phyloP scores from a whole-genome alignment of 108 stramenopile species.

The Mayamaea pseudoterrestris region DNA sequence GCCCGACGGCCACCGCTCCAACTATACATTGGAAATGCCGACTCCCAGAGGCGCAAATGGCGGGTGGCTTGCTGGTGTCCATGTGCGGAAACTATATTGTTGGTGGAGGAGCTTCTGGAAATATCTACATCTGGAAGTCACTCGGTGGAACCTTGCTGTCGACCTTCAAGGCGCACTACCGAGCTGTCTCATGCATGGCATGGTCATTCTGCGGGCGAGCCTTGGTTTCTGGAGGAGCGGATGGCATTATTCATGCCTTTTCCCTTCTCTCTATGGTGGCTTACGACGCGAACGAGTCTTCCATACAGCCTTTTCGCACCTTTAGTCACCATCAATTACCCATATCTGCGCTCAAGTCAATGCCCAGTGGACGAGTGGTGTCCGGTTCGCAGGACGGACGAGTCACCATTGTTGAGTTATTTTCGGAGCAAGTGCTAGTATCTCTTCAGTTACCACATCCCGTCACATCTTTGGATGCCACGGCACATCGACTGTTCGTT shows the following conservation, averaged over 20 bases:
- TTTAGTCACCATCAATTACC: constrained; percentile 67
- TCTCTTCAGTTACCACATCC: constrained; percentile 44
- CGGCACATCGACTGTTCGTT: constrained; percentile 35
- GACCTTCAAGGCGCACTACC: constrained; percentile 65
- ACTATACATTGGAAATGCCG: constrained; percentile 62
- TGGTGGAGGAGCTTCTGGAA: constrained; percentile 48
- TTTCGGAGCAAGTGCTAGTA: constrained; percentile 38
- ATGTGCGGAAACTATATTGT: constrained; percentile 58
- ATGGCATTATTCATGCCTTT: constrained; percentile 74
- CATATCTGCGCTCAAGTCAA: constrained; percentile 25
- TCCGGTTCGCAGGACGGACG: constrained; percentile 54
- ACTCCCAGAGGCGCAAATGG: constrained; percentile 48
- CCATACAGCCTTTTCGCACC: constrained; percentile 41
- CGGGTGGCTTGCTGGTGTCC: constrained; percentile 27
- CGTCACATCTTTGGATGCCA: constrained; percentile 25
- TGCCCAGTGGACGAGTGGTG: constrained; percentile 36
- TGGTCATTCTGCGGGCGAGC: constrained; percentile 55
- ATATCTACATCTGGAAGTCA: constrained; percentile 45
- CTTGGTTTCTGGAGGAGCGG: constrained; percentile 68
- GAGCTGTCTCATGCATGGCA: constrained; percentile 36
- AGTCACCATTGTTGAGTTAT: constrained; percentile 49
- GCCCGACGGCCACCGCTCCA: constrained; percentile 15
- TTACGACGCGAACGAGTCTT: background rate
- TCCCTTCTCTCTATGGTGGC: constrained; percentile 23
- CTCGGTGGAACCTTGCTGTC: constrained; percentile 41